Evolutionary conservation across 179 eudicot genomes (phyloP).

Genomic region (Pouteria campechiana): DNA sequence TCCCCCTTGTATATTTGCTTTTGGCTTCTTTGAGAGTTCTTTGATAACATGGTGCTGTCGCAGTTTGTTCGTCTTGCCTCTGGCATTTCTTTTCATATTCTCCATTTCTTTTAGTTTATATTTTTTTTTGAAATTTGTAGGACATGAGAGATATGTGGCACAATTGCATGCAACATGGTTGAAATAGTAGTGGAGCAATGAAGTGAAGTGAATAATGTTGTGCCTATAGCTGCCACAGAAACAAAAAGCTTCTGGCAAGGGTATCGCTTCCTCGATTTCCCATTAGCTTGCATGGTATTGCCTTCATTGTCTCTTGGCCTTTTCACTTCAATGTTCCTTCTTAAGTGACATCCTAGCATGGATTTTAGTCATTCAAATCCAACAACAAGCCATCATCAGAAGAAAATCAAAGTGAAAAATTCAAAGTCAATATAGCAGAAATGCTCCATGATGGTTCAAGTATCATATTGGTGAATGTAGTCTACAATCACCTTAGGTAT

Average conservation of each 20-base stretch:
- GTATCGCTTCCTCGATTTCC: constrained; percentile 40
- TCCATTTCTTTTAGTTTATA: background rate
- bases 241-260: constrained; percentile 42
- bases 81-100: too few species aligned
- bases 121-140: constrained; percentile 15
- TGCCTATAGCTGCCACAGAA: constrained; percentile 12
- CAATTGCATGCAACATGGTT: constrained; percentile 39
- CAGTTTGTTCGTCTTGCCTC: too few species aligned
- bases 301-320: constrained; percentile 59
- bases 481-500: too few species aligned
- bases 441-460: too few species aligned
- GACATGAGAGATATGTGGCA: constrained; percentile 61
- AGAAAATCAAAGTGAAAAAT: too few species aligned
- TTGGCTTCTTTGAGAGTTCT: too few species aligned
- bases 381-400: too few species aligned
- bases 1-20: too few species aligned
- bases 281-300: constrained; percentile 61
- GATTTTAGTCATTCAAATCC: too few species aligned
- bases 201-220: constrained; percentile 9
- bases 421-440: too few species aligned
- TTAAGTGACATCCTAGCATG: constrained; percentile 3
- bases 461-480: too few species aligned
- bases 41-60: too few species aligned
- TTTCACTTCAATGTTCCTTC: constrained; percentile 49
- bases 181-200: constrained; percentile 15